Percentiles rank a stretch among this genome's conserved stretches.
Evolutionary conservation across 352 stramenopile species (phyloP).

Genomic region (Thraustochytrium striatum): DNA sequence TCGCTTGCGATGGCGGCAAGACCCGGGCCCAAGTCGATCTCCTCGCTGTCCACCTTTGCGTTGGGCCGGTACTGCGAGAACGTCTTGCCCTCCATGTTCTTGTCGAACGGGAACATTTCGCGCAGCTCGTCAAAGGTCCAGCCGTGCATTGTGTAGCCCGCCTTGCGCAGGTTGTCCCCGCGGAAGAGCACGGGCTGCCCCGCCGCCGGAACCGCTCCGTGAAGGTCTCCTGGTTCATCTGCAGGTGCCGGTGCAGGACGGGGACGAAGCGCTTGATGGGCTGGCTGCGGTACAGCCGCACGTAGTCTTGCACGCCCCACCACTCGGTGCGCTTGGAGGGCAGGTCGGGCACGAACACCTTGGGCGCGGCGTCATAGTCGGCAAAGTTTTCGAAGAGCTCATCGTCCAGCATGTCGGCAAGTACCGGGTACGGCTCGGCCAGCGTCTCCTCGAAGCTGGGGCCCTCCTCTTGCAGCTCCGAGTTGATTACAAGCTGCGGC

Average conservation of each 20-base stretch:
- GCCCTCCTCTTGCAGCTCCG: slow-evolving; percentile 56
- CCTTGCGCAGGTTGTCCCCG: slow-evolving; percentile 46
- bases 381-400: slow-evolving; percentile 47
- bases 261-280: slow-evolving; percentile 48
- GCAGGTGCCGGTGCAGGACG: slow-evolving; percentile 32
- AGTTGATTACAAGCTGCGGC: no score
- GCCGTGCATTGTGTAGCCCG: slow-evolving; percentile 1
- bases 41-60: slow-evolving; percentile 19
- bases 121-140: slow-evolving; percentile 45
- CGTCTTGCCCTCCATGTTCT: background rate
- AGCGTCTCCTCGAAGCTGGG: slow-evolving; percentile 57
- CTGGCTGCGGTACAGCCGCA: slow-evolving; percentile 8
- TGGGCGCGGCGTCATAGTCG: background rate
- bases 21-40: slow-evolving; percentile 37
- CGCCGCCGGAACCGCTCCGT: background rate
- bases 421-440: slow-evolving; percentile 23
- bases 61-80: slow-evolving; percentile 48
- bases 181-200: slow-evolving; percentile 38
- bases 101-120: slow-evolving; percentile 45
- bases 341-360: slow-evolving; percentile 23
- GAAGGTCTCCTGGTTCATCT: slow-evolving; percentile 44
- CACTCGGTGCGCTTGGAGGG: slow-evolving; percentile 27
- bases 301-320: slow-evolving; percentile 46
- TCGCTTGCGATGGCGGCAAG: slow-evolving; percentile 20
- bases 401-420: background rate